Conservation (phyloP, 2,329 filamentous ascomycete species). For the Ophiostoma himal-ulmi region DNA sequence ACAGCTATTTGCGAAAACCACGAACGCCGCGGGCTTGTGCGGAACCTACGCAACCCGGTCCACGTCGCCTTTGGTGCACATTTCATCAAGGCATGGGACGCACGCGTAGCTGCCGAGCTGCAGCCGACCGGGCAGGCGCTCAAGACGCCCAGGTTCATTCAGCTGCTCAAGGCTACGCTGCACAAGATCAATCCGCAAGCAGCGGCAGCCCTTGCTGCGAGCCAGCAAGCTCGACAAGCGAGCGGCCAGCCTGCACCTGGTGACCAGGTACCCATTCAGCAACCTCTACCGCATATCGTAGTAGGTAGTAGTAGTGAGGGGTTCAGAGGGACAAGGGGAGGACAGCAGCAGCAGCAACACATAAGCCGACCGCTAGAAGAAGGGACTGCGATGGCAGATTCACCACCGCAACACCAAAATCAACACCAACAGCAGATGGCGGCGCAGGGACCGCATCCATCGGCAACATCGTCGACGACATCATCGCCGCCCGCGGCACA, state of each 20-base stretch:
- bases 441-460: conserved; percentile 17
- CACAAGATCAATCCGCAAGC: conserved; percentile 24
- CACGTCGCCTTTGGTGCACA: conserved; percentile 52
- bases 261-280: conserved; percentile 9
- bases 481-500: conserved; percentile 22
- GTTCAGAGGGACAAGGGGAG: neutral
- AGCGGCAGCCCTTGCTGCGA: neutral
- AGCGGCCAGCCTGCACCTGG: conserved; percentile 6
- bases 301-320: neutral
- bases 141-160: conserved; percentile 44
- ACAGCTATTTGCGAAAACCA: conserved; percentile 51
- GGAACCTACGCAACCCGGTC: conserved; percentile 49
- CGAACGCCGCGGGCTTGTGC: conserved; percentile 45
- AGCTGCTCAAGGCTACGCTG: conserved; percentile 41
- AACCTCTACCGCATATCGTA: conserved; percentile 10
- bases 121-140: conserved; percentile 40
- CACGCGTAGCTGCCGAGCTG: conserved; percentile 44
- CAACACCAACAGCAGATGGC: neutral
- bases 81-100: conserved; percentile 59
- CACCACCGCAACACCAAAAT: conserved; percentile 3
- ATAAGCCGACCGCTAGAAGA: conserved; percentile 11
- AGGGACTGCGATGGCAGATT: neutral
- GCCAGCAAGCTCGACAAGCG: conserved; percentile 12
- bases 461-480: conserved; percentile 21
- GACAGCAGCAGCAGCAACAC: conserved; percentile 12